Base-by-base conservation (phyloP, 2,329 filamentous ascomycete species). In the Paracoccidioides lutzii region DNA sequence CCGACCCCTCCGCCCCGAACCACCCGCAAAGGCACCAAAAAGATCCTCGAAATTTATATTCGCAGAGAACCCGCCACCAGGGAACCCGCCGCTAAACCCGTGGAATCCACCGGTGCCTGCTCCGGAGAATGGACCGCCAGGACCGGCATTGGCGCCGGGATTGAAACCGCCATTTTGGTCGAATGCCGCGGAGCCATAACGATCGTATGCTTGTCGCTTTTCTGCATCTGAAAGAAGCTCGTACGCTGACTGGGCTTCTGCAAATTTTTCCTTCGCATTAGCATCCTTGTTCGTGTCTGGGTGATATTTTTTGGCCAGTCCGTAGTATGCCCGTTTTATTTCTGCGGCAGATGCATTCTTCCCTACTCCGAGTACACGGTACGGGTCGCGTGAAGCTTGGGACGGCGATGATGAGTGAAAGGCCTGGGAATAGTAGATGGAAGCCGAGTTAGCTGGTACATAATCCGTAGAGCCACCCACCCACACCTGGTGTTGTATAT, bases 291-390 rank as follows among this genome's bases (percentile, higher is more conserved):
- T 98, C 40, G 93, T 97, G 69, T 98, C 93, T 7, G 93, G 93
- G 66, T 98, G 93, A 69, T 83, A 98, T 68, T 97, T 98, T 73
- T 98, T 98, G 22, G 93, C 93, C 57, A 97, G 78, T 52, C 90
- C 88, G 69, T 98, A 98, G 76, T 98, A 98, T 3, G 93, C 90
- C 71, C 96, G 97, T 71, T 98, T 98, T 69, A 98, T 97, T 40
- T 97, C 91, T 58, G 82, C 77, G 3, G 89, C 76, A 1, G 88
- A 84, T n/a, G 93, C 88, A 59, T 73, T 79, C 70, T 91, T 95
- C 65, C 77, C 77, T 35, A 98, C 88, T 12, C 93, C 93, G 33
- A 98, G 83, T 3, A 87, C 80, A 61, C 83, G 81, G 72, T 98
- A 98, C 0, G 93, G 93, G 65, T 98, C 87, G 68, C 88, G 81